Base-by-base conservation (phyloP, 192 early-diverging fungal genomes). In the Gigaspora rosea region DNA sequence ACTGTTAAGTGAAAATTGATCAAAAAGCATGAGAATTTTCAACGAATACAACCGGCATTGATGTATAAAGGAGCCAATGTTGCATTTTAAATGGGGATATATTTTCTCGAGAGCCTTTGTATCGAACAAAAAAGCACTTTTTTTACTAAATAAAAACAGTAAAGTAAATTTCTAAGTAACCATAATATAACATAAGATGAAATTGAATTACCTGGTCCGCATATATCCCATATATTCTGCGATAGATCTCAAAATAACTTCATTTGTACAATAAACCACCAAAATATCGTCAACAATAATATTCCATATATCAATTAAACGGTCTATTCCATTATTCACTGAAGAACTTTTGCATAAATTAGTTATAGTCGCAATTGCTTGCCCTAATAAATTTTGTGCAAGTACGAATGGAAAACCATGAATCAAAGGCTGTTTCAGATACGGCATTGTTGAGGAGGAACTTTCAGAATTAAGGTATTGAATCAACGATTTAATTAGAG, bases 21-120 rank as follows among this genome's bases (percentile, higher is more conserved):
- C 88, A 77, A 92, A 97, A 2, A 84, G 80, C 0, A 78, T 71
- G 32, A 99, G 82, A 51, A 98, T 89, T 47, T 86, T 82, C 18
- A 96, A 76, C 0, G 92, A 87, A 56, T 93, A 83, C 22, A 89
- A 79, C 47, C 95, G 87, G 6, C 89, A 78, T 36, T 81, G 80
- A 56, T 82, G 81, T 70, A 88, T 80, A 49, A 86, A 79, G 12
- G 88, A 91, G 46, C 86, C 88, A 52, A 96, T 73, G 73, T 92
- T 91, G 36, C 63, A 64, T 57, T 87, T 83, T 20, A 95, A 57
- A n/a, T 83, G 50, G 3, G 82, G 80, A 57, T 89, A 83, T 9
- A 92, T 77, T 22, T 67, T 78, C 9, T 84, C 74, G n/a, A 94
- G 81, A 47, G 56, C 36, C 6, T 85, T 84, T 8, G 76, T 56